phyloP scores from a whole-genome alignment of 1,284 basidiomycete genomes.

The Phellopilus nigrolimitatus region DNA sequence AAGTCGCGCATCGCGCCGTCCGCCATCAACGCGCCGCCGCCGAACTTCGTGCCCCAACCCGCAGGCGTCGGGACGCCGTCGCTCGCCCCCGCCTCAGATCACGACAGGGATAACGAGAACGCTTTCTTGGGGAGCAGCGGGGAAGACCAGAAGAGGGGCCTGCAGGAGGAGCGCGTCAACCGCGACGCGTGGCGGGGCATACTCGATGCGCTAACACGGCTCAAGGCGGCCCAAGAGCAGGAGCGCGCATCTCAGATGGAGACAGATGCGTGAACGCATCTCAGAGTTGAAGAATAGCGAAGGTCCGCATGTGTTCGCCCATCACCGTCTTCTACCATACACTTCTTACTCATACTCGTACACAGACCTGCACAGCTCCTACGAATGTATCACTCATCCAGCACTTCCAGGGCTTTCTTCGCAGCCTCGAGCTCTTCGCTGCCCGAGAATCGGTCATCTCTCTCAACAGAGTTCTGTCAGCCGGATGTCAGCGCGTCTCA shows the following conservation, averaged over 20 bases:
- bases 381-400: background rate
- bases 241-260: slow-evolving; percentile 24
- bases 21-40: slow-evolving; percentile 70
- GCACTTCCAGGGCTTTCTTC: slow-evolving; percentile 52
- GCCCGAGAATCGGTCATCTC: slow-evolving; percentile 33
- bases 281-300: background rate
- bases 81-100: slow-evolving; percentile 6
- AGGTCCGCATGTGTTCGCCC: background rate
- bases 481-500: background rate
- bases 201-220: slow-evolving; percentile 54
- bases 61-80: slow-evolving; percentile 70
- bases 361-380: too few relatives aligned
- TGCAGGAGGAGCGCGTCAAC: slow-evolving; percentile 72
- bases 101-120: slow-evolving; percentile 26
- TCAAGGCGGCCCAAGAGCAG: slow-evolving; percentile 45
- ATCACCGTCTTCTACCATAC: too few relatives aligned
- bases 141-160: slow-evolving; percentile 42
- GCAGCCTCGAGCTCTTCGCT: slow-evolving; percentile 55
- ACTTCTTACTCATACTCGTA: background rate
- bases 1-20: slow-evolving; percentile 79
- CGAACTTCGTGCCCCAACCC: slow-evolving; percentile 65
- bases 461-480: slow-evolving; percentile 6
- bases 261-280: background rate
- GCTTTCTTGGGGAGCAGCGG: slow-evolving; percentile 22
- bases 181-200: slow-evolving; percentile 74